Base-by-base conservation (phyloP, 768 basidiomycete genomes). In the Dictyophora rubrovolvata region DNA sequence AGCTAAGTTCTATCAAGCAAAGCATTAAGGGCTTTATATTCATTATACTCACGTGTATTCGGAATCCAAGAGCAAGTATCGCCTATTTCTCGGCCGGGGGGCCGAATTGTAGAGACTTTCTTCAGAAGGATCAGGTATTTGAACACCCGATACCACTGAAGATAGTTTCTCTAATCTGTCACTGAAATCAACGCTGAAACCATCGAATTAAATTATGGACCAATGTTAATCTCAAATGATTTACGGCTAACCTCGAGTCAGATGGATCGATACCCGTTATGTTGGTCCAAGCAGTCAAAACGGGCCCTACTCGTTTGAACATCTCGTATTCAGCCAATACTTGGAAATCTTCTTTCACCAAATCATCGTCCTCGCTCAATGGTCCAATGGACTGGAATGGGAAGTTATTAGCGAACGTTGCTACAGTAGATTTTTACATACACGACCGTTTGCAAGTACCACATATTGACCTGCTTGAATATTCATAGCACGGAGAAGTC, bases 401-500 rank as follows among this genome's bases (percentile, higher is more conserved):
- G 23, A 54, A 59, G 23, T 53, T 21, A 37, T 6, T 12, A 33
- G 50, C 60, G 51, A 63, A 61, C 60, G 49, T 12, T 48, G 55
- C 37, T 60, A 54, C n/a, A 18, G 22, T 59, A 9, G 21, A 1
- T 28, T 60, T 16, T 8, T 10, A 73, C 86, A 68, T 67, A 94
- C 92, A 34, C 94, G 77, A 22, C 94, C 95, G 64, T 96, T 96
- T 54, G 89, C 73, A 36, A 94, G 61, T 37, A 97, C 60, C 0
- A 79, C 89, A 20, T 75, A 74, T 59, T 85, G 71, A 0, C 86
- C 87, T 1, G 84, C 79, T 14, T 68, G 63, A 23, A 93, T 65
- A n/a, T 77, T 77, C 2, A 91, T 64, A 54, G 79, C 78, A 23
- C 81, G 74, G 1, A 76, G 75, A 14, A 89, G 65, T 20, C 75